phyloP scores from a whole-genome alignment of 2,329 filamentous ascomycete species.

The Aureobasidium sp. region DNA sequence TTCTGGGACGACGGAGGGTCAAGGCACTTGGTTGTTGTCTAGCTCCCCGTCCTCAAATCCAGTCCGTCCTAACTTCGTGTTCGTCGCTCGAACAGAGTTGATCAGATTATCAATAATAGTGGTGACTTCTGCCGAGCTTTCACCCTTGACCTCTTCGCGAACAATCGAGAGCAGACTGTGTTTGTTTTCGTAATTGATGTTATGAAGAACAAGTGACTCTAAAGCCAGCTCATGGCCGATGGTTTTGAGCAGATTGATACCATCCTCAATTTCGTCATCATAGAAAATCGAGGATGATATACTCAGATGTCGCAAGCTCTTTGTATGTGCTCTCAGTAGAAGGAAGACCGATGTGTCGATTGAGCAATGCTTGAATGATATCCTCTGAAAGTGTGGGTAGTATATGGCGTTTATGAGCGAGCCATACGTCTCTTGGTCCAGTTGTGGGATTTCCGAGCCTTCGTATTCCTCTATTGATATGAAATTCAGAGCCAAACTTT shows the following conservation, averaged over 20 bases:
- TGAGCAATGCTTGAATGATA: not conserved
- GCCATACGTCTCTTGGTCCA: not conserved
- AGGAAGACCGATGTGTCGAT: not conserved
- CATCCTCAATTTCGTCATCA: not conserved
- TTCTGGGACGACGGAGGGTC: too few relatives aligned
- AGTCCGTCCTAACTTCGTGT: not conserved
- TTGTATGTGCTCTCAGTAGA: not conserved
- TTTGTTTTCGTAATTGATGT: not conserved
- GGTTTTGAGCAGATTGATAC: not conserved
- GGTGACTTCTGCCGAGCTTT: not conserved
- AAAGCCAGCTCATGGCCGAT: not conserved
- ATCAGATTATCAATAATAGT: not conserved
- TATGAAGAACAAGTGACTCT: not conserved
- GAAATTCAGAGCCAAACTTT: not conserved
- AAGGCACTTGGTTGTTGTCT: not conserved
- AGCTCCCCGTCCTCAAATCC: not conserved
- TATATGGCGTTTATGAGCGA: not conserved
- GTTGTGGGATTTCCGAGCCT: not conserved
- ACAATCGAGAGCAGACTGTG: not conserved
- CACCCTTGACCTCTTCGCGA: not conserved
- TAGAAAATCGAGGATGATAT: not conserved
- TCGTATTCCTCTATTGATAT: not conserved
- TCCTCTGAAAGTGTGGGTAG: not conserved
- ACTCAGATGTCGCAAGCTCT: not conserved
- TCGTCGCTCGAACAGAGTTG: not conserved